phyloP scores from a whole-genome alignment of 169 alveolate species.

The Eimeria maxima region DNA sequence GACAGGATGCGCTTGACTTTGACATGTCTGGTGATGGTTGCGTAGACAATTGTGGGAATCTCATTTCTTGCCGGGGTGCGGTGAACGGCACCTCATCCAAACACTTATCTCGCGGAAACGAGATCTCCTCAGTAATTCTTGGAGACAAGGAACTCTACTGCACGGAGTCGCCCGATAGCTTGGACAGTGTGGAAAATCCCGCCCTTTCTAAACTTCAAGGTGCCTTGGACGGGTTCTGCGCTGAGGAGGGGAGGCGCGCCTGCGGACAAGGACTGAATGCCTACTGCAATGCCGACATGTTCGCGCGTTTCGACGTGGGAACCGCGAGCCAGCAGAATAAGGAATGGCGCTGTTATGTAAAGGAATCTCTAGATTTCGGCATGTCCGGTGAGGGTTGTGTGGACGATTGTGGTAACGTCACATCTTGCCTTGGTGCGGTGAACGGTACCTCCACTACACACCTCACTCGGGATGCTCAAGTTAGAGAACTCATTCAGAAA shows the following conservation, averaged over 20 bases:
- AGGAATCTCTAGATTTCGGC: constrained; percentile 13
- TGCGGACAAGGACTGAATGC: neutral
- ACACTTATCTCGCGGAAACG: neutral
- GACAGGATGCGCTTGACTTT: constrained; percentile 43
- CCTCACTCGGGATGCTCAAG: neutral
- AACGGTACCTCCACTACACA: neutral
- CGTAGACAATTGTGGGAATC: constrained; percentile 16
- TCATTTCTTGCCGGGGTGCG: neutral
- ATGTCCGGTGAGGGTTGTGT: constrained; percentile 4
- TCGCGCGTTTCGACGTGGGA: constrained; percentile 43
- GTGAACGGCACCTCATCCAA: neutral
- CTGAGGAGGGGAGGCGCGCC: constrained; percentile 16
- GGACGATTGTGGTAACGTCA: constrained; percentile 22
- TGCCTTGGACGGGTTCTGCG: neutral
- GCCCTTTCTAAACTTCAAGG: neutral
- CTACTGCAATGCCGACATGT: neutral
- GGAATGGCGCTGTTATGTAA: constrained; percentile 24
- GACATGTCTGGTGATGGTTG: neutral
- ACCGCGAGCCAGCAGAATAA: neutral
- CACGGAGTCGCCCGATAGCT: neutral
- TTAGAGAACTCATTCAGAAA: neutral
- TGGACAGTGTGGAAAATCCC: neutral
- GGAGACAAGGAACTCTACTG: neutral
- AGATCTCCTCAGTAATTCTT: neutral
- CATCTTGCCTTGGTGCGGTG: neutral